phyloP scores from a whole-genome alignment of 352 stramenopile species.

The Pythium inflatum region DNA sequence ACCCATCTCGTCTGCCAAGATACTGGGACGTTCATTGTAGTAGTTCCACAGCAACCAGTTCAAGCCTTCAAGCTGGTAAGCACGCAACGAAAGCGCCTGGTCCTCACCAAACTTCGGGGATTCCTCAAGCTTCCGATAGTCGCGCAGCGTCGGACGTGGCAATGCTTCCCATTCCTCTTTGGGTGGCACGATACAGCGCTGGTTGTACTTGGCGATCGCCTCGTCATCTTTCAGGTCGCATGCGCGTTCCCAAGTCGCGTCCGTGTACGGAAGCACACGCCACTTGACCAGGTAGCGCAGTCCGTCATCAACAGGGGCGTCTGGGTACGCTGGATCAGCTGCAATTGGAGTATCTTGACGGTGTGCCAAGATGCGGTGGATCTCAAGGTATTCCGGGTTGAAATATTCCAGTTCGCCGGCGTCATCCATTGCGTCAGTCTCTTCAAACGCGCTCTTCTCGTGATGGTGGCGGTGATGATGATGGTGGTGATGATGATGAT shows the following conservation, averaged over 20 bases:
- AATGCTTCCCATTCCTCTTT: conserved; percentile 61
- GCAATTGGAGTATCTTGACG: conserved; percentile 65
- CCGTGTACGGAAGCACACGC: conserved; percentile 83
- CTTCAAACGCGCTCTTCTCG: conserved; percentile 37
- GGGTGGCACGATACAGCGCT: conserved; percentile 57
- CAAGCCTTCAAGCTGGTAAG: conserved; percentile 87
- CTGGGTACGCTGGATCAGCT: conserved; percentile 52
- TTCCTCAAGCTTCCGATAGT: conserved; percentile 87
- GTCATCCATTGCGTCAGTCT: conserved; percentile 23
- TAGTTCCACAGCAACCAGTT: conserved; percentile 92
- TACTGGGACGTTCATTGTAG: conserved; percentile 88
- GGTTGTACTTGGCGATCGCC: conserved; percentile 77
- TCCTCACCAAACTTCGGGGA: conserved; percentile 80
- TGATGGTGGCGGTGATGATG: conserved; percentile 45
- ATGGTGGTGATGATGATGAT: conserved; percentile 48
- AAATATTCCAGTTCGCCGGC: conserved; percentile 83
- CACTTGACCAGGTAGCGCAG: conserved; percentile 88
- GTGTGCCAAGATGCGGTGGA: conserved; percentile 86
- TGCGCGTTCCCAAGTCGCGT: conserved; percentile 87
- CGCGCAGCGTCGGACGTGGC: conserved; percentile 71
- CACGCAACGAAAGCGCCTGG: conserved; percentile 68
- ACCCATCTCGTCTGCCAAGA: conserved; percentile 91
- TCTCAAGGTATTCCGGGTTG: conserved; percentile 90
- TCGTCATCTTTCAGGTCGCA: conserved; percentile 87
- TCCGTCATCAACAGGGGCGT: conserved; percentile 84